Evolutionary conservation across 176 grass and related monocot species (phyloP).

Genomic region (Carex pumila): DNA sequence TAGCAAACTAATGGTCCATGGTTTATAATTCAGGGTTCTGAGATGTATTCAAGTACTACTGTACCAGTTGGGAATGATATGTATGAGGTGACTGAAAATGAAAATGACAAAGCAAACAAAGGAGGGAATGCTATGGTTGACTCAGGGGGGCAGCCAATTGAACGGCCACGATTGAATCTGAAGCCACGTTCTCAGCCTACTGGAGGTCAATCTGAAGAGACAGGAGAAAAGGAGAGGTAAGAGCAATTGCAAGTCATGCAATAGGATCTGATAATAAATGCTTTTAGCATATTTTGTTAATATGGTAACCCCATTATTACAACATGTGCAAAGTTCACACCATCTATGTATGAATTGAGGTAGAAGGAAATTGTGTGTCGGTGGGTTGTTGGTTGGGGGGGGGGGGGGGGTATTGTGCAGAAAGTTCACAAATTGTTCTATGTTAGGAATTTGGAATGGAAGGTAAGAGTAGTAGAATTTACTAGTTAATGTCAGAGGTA

Average conservation of each 20-base stretch:
- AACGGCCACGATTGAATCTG: conserved; percentile 67
- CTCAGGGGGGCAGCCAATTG: conserved; percentile 27
- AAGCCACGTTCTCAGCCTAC: conserved; percentile 50
- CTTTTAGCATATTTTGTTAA: not conserved
- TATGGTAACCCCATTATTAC: not conserved
- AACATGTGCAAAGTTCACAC: not conserved
- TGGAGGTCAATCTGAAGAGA: conserved; percentile 43
- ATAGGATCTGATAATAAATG: conserved; percentile 4
- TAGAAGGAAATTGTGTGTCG: not conserved
- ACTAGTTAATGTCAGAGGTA: not conserved
- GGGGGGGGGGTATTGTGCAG: not conserved
- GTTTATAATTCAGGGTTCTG: not conserved
- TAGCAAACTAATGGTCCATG: not conserved
- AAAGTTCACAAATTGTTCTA: not conserved
- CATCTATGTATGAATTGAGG: not conserved
- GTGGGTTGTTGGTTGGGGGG: not conserved
- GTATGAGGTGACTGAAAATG: conserved; percentile 26
- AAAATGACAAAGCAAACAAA: conserved; percentile 33
- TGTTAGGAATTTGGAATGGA: not conserved
- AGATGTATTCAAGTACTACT: conserved; percentile 8
- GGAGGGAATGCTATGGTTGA: conserved; percentile 35
- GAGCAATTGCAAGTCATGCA: not conserved
- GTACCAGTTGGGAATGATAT: conserved; percentile 6
- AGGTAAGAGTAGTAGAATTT: not conserved
- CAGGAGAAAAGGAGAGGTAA: conserved; percentile 55